These are phyloP conservation scores for Ceratonia siliqua DNA, from an alignment of 306 rosid species.

Conservation along the genomic window DNA sequence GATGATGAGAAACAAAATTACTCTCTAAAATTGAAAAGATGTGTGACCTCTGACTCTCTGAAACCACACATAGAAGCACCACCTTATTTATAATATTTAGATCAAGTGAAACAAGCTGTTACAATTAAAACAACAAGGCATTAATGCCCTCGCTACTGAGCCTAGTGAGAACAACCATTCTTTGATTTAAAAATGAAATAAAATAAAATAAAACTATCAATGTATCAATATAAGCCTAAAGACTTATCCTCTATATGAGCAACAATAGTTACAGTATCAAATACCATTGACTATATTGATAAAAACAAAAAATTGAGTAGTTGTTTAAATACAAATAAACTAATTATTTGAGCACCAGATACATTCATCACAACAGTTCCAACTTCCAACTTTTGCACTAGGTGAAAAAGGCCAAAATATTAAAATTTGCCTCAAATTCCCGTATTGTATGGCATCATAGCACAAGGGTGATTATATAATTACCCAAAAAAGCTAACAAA, in stretches of 20 bases:
- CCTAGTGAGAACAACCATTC: not conserved
- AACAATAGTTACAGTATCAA: conserved; percentile 3
- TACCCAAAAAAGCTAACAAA: conserved; percentile 17
- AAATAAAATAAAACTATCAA: not conserved
- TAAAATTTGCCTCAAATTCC: conserved; percentile 2
- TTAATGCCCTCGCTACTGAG: not conserved
- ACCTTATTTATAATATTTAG: not conserved
- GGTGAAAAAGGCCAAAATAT: not conserved
- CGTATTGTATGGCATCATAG: not conserved
- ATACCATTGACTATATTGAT: not conserved
- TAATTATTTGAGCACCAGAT: not conserved
- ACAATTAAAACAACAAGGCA: not conserved
- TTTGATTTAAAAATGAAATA: not conserved
- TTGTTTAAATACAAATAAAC: not conserved
- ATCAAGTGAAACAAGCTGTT: conserved; percentile 5
- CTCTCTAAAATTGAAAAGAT: not conserved
- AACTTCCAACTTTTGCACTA: conserved; percentile 1
- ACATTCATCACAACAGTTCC: not conserved
- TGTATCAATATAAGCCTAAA: conserved; percentile 7
- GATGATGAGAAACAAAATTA: conserved; percentile 3
- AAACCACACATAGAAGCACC: not conserved
- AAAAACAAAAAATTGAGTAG: not conserved
- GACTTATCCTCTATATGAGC: not conserved
- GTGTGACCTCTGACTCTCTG: not conserved
- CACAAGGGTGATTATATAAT: not conserved